Conservation (phyloP, 345 rosid species). For the Euphorbia tirucalli region DNA sequence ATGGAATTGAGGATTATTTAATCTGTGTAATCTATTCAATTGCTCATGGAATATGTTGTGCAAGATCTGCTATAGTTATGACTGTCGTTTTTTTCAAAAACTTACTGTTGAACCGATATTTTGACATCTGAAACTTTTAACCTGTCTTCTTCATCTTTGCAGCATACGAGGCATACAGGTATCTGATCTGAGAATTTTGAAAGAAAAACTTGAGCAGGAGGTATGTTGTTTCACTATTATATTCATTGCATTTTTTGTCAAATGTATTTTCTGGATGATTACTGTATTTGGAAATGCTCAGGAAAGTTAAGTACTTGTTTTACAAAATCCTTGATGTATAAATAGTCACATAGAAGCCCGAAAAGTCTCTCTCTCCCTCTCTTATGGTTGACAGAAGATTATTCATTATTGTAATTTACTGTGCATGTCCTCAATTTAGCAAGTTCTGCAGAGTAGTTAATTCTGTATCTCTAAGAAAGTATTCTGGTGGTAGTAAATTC, state of each 20-base stretch:
- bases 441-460: neutral
- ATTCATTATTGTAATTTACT: neutral
- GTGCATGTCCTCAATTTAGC: neutral
- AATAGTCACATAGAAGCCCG: neutral
- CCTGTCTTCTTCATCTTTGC: slow-evolving; percentile 23
- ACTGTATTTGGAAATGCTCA: neutral
- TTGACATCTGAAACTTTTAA: slow-evolving; percentile 11
- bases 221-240: slow-evolving; percentile 30
- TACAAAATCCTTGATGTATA: neutral
- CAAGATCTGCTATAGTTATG: neutral
- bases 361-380: neutral
- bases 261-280: neutral
- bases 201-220: slow-evolving; percentile 89
- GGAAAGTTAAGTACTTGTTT: neutral
- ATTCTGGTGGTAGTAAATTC: neutral
- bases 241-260: neutral
- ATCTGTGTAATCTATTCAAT: neutral
- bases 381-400: neutral
- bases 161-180: slow-evolving; percentile 79
- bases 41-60: slow-evolving; percentile 2
- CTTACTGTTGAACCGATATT: slow-evolving; percentile 5
- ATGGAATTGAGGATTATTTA: neutral
- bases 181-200: slow-evolving; percentile 67
- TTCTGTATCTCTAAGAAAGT: neutral
- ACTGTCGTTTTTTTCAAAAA: neutral